A percentile compares a stretch with the other conserved stretches of the same genome.
These are phyloP conservation scores for Debaryomyces robertsiae DNA, from an alignment of 1,139 yeast species.

Conservation along the genomic window DNA sequence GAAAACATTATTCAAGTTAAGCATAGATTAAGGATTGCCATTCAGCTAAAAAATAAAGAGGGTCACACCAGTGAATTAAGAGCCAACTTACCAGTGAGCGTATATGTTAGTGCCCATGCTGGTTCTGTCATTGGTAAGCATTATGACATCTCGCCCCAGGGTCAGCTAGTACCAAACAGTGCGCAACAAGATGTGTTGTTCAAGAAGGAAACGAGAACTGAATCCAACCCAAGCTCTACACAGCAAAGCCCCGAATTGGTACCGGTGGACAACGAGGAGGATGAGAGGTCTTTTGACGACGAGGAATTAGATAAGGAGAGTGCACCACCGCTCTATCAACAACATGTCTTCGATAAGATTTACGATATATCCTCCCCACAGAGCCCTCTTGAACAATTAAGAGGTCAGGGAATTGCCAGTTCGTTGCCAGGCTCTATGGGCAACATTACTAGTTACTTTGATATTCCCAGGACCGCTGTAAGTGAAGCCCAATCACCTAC, in stretches of 20 bases:
- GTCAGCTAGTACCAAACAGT: conserved; percentile 44
- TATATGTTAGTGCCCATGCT: conserved; percentile 57
- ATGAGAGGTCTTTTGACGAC: conserved; percentile 17
- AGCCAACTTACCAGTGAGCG: conserved; percentile 63
- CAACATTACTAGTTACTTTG: conserved; percentile 31
- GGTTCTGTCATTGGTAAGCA: conserved; percentile 56
- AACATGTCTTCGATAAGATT: conserved; percentile 38
- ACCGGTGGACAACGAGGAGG: conserved; percentile 19
- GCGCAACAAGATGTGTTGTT: conserved; percentile 41
- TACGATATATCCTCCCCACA: conserved; percentile 40
- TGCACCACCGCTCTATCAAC: conserved; percentile 48
- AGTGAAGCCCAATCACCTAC: background rate
- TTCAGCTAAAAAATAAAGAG: conserved; percentile 58
- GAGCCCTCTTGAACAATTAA: conserved; percentile 43
- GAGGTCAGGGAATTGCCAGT: conserved; percentile 23
- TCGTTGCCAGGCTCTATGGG: conserved; percentile 23
- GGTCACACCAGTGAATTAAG: conserved; percentile 70
- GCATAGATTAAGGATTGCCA: conserved; percentile 60
- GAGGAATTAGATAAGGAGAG: conserved; percentile 33
- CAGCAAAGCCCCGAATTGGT: conserved; percentile 17
- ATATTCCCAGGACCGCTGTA: conserved; percentile 21
- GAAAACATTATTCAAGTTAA: conserved; percentile 55
- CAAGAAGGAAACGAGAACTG: conserved; percentile 23
- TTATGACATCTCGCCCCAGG: conserved; percentile 54
- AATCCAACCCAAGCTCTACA: conserved; percentile 11